Evolutionary conservation across 768 basidiomycete genomes (phyloP).

Genomic region (Mycena leptocephala): DNA sequence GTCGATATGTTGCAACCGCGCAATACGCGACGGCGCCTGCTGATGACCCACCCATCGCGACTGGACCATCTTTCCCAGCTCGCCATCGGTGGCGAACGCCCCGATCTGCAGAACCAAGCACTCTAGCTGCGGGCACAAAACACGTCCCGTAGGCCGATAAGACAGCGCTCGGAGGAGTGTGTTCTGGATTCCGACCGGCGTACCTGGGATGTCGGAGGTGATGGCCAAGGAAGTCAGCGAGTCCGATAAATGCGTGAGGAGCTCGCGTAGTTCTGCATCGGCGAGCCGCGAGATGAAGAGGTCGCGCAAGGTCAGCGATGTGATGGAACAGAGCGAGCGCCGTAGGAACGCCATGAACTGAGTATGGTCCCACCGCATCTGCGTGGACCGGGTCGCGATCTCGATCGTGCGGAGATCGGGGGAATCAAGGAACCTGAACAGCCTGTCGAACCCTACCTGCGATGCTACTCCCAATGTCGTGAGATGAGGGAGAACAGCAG

Average conservation of each 20-base stretch:
- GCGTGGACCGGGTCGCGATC: constrained; percentile 28
- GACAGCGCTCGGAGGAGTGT: constrained; percentile 12
- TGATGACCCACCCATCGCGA: constrained; percentile 26
- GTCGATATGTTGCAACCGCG: not conserved
- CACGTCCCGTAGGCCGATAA: not conserved
- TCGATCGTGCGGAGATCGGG: constrained; percentile 21
- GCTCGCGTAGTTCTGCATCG: not conserved
- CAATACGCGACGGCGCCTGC: constrained; percentile 21
- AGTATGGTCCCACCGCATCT: constrained; percentile 29
- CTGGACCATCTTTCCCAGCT: constrained; percentile 23
- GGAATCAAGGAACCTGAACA: constrained; percentile 17
- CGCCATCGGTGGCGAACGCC: constrained; percentile 17
- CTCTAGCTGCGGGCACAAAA: constrained; percentile 32
- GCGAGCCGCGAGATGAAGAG: constrained; percentile 25
- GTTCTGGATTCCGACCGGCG: constrained; percentile 20
- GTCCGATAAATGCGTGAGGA: constrained; percentile 17
- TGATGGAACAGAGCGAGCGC: constrained; percentile 23
- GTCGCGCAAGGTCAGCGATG: constrained; percentile 27
- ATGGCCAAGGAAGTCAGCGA: constrained; percentile 21
- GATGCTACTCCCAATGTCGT: constrained; percentile 18
- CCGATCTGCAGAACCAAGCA: constrained; percentile 24
- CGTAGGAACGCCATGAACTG: constrained; percentile 32
- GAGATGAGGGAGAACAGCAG: constrained; percentile 8
- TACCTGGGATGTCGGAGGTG: constrained; percentile 33
- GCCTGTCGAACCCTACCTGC: constrained; percentile 14